Conservation (phyloP, 441 rosid genomes). For the Flueggea neowawraea region DNA sequence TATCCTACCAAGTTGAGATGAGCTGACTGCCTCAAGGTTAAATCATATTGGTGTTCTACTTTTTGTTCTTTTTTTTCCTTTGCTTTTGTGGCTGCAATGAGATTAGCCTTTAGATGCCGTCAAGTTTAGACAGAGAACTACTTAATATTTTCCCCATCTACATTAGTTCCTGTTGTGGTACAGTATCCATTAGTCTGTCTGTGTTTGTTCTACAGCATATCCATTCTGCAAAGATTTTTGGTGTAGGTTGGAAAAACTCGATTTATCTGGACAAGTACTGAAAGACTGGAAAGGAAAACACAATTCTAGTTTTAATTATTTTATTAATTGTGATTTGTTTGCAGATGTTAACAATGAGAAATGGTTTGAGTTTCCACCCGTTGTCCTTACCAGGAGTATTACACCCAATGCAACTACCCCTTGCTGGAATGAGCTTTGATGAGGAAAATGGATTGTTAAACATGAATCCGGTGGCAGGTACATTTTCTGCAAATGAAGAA, state of each 20-base stretch:
- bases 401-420: constrained; percentile 43
- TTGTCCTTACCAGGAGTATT: constrained; percentile 52
- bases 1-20: no score
- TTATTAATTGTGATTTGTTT: constrained; percentile 8
- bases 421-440: constrained; percentile 39
- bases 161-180: no score
- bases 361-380: constrained; percentile 65
- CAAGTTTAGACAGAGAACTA: no score
- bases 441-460: constrained; percentile 40
- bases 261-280: neutral
- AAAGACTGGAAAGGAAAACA: neutral
- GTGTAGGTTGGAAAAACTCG: neutral
- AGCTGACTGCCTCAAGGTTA: no score
- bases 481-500: constrained; percentile 42
- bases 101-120: no score
- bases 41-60: no score
- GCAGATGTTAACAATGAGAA: constrained; percentile 81
- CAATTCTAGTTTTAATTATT: neutral
- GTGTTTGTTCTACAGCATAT: neutral
- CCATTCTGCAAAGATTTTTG: neutral
- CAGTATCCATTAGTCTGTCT: no score
- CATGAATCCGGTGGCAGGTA: constrained; percentile 25
- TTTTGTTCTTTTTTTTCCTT: no score
- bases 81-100: no score
- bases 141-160: no score